These are phyloP conservation scores for Sclerotinia minor DNA, from an alignment of 2,329 filamentous ascomycete genomes.

Conservation along the genomic window DNA sequence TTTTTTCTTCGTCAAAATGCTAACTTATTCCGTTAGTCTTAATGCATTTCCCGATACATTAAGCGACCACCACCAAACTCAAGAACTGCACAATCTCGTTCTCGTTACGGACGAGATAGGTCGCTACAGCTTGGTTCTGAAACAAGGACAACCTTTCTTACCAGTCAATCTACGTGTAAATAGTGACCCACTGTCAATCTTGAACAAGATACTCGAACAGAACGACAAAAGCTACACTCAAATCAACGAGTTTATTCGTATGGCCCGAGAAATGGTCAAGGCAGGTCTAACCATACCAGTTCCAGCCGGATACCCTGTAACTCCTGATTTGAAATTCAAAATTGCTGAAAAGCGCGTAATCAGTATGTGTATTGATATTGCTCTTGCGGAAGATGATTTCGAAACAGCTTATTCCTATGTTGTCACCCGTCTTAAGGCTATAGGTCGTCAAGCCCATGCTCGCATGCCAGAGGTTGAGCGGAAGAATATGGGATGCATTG, in stretches of 20 bases:
- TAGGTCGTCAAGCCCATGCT: constrained; percentile 39
- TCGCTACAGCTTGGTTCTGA: constrained; percentile 74
- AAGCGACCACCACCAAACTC: constrained; percentile 51
- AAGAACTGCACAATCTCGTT: constrained; percentile 63
- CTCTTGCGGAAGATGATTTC: constrained; percentile 75
- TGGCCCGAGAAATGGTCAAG: constrained; percentile 66
- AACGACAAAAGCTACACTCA: constrained; percentile 74
- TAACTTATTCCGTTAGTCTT: constrained; percentile 49
- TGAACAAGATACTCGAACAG: constrained; percentile 72
- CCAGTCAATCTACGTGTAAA: constrained; percentile 78
- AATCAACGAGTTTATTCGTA: constrained; percentile 69
- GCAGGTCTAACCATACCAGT: constrained; percentile 50
- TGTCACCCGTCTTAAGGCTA: constrained; percentile 62
- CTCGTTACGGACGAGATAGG: constrained; percentile 73
- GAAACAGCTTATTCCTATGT: constrained; percentile 86
- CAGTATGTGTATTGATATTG: constrained; percentile 78
- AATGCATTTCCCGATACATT: constrained; percentile 63
- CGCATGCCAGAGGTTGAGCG: constrained; percentile 31
- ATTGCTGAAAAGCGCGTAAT: constrained; percentile 66
- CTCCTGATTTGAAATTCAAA: constrained; percentile 29
- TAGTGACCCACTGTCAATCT: constrained; percentile 70
- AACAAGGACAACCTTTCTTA: constrained; percentile 77
- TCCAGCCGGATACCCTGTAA: constrained; percentile 21
- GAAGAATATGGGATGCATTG: constrained; percentile 33
- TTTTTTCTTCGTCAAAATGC: neutral